Evolutionary conservation across 345 rosid genomes (phyloP), one percentile per base, ranked within the genome.

Genomic region (Citrus glauca): DNA sequence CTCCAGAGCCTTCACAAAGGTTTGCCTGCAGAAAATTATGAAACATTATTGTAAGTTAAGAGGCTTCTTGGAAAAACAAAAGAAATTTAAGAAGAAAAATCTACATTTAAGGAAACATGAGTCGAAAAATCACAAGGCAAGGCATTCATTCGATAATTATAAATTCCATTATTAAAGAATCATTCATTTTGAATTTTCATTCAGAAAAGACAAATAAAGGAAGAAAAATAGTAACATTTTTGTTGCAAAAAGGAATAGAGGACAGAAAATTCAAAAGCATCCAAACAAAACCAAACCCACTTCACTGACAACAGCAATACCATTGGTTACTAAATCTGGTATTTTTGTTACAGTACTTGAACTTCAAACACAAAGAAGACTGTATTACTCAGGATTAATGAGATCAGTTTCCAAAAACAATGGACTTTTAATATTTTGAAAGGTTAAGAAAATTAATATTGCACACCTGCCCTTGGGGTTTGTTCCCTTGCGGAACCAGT

Each of bases 391-490:
- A 9, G 30, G 25, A 42, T 19, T 32, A 40, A 62, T 17, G 59
- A 42, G 20, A 30, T 28, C 28, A 63, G 60, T 45, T 24, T 24
- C 50, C 24, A 37, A 22, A 57, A 24, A 24, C 13, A 56, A 56
- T 1, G 17, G 20, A 10, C 22, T 48, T 53, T 28, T 17, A 38
- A 48, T 16, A 27, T 63, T 40, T 22, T 33, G 19, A 60, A n/a
- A 72, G 62, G 4, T 35, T 5, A 13, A 9, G 25, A 56, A 27
- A 72, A 78, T 40, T 38, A 13, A 14, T 71, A 27, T 66, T 42
- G 27, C 86, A 77, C 75, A 94, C 99, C 98, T 90, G 87, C 99
- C 99, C 95, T 89, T 97, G 11, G 89, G 77, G 82, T 94, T 94
- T 24, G 93, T 88, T 64, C 99, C 99, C 85, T 89, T 94, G 40